Percentiles rank a stretch among this genome's conserved stretches.
Conservation (phyloP, 345 rosid genomes). For the Angophora floribunda region DNA sequence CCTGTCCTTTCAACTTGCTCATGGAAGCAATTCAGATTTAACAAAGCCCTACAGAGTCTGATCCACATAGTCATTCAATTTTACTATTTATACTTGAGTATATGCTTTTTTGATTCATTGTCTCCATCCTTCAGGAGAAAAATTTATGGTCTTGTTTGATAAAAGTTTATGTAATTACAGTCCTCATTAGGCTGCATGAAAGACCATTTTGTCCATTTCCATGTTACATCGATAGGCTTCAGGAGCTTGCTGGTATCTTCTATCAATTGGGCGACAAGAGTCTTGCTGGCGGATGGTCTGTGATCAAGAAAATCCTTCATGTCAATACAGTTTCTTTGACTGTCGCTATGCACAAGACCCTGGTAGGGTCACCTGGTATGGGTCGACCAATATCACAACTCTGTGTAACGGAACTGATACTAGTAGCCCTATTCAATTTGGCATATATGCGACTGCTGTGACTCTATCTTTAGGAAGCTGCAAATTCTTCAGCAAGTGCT, state of each 20-base stretch:
- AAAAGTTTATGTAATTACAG: neutral
- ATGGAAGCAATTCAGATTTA: neutral
- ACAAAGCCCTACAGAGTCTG: neutral
- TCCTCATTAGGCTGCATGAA: neutral
- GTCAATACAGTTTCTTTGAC: constrained; percentile 13
- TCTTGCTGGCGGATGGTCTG: constrained; percentile 27
- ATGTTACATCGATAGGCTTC: constrained; percentile 8
- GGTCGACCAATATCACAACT: constrained; percentile 8
- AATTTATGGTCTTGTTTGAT: neutral
- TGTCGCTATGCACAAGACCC: constrained; percentile 6
- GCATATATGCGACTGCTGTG: neutral
- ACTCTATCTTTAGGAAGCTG: constrained; percentile 4
- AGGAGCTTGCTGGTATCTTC: constrained; percentile 31
- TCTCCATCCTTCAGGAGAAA: neutral
- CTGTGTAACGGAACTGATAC: constrained; percentile 7
- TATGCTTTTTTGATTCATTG: neutral
- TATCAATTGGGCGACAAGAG: constrained; percentile 18
- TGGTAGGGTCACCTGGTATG: constrained; percentile 8
- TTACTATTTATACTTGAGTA: neutral
- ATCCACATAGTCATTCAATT: neutral
- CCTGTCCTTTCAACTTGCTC: neutral
- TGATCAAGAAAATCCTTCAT: constrained; percentile 3
- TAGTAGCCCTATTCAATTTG: neutral
- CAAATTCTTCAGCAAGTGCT: constrained; percentile 18
- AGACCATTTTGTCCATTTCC: neutral